Base-by-base conservation (phyloP, 1,284 basidiomycete genomes). In the Moesziomyces parantarcticus region DNA sequence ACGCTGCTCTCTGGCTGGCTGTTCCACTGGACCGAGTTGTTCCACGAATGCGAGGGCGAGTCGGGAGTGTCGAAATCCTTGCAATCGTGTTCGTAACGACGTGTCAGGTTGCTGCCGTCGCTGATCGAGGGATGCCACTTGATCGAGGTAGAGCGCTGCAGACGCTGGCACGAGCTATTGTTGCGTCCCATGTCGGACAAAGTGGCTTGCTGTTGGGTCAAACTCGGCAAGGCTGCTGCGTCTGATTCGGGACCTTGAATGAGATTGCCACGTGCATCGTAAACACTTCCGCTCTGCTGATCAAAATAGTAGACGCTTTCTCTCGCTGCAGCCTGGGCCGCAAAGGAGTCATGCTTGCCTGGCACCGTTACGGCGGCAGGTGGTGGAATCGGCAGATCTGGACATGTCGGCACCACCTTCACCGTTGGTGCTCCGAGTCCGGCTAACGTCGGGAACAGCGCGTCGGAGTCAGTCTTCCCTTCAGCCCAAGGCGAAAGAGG, bases 81-180 rank as follows among this genome's bases (percentile, higher is more conserved):
- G 34, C 42, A 53, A 0, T 44, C 49, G 0, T 50, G 53, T 4
- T 62, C 45, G 59, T 47, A 47, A 9, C 48, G 55, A 44, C 46
- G 48, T 22, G 21, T 21, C 52, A 40, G 34, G 7, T 26, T 6
- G 5, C 41, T 50, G 36, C 34, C 44, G 9, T 58, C 55, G 8
- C 51, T 21, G 11, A 62, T 71, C 9, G 68, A 66, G n/a, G 58
- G 54, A 41, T 66, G 57, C 68, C 68, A 71, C 8, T 60, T 65
- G 58, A 71, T 66, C 25, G 68, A 71, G 8, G 68, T 66, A 18
- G 39, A 54, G 18, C 68, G 58, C 25, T 54, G 50, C 2, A 53
- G 39, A 5, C 42, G 10, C 8, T 25, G 47, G 36, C 36, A 13
- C n/a, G 21, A 6, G 56, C 20, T 43, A 51, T 50, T 10, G 36